phyloP scores from a whole-genome alignment of 306 rosid species.

The Coriaria nepalensis region DNA sequence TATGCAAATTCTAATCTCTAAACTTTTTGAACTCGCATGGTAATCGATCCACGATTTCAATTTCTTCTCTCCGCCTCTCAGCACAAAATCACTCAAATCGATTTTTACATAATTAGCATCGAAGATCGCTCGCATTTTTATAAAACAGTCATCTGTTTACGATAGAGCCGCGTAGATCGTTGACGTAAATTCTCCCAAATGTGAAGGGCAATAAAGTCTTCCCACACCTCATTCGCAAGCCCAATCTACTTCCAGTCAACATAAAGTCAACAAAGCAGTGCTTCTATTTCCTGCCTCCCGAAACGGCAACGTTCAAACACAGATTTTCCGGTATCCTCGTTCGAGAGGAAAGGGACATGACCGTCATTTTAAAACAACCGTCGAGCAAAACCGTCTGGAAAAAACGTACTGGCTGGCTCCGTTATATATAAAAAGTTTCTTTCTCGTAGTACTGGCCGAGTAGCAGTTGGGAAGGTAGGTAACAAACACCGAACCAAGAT shows the following conservation, averaged over 20 bases:
- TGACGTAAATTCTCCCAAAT: no score
- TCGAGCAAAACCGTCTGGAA: background rate
- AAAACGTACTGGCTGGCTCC: conserved; percentile 5
- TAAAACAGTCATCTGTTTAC: no score
- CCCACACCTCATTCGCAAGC: no score
- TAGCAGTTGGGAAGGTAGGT: conserved; percentile 21
- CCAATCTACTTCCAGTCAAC: background rate
- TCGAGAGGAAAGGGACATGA: conserved; percentile 3
- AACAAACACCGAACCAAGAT: background rate
- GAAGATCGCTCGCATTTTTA: conserved; percentile 16
- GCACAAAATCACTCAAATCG: conserved; percentile 29
- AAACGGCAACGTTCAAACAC: background rate
- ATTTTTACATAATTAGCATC: conserved; percentile 32
- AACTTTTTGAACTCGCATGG: conserved; percentile 22
- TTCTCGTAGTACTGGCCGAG: background rate
- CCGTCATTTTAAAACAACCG: conserved; percentile 10
- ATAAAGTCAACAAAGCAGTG: background rate
- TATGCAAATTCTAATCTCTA: conserved; percentile 41
- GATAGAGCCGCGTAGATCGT: no score
- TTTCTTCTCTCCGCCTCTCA: conserved; percentile 27
- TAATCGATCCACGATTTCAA: conserved; percentile 60
- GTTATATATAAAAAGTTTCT: background rate
- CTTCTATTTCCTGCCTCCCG: background rate
- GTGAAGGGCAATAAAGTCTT: no score
- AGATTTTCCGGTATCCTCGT: no score